phyloP scores from a whole-genome alignment of 805 yeast genomes.

The Candida ascalaphidarum region DNA sequence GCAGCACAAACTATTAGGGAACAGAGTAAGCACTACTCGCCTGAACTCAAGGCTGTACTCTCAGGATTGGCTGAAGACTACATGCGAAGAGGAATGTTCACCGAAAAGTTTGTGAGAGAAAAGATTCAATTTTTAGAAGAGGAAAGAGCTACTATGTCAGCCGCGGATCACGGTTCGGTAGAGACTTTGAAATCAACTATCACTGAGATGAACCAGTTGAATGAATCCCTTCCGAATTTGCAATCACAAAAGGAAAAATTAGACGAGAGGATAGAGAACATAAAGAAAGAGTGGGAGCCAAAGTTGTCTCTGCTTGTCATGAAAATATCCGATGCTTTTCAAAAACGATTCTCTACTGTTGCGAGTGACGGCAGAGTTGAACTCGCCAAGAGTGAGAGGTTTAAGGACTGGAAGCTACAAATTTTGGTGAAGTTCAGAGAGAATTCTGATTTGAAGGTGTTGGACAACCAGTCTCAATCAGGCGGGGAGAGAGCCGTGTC shows the following conservation, averaged over 20 bases:
- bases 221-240: constrained; percentile 29
- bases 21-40: constrained; percentile 28
- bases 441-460: constrained; percentile 54
- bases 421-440: constrained; percentile 83
- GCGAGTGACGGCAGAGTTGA: constrained; percentile 88
- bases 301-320: constrained; percentile 44
- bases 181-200: constrained; percentile 32
- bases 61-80: constrained; percentile 29
- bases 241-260: constrained; percentile 14
- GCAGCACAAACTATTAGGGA: constrained; percentile 27
- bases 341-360: constrained; percentile 57
- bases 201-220: constrained; percentile 21
- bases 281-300: constrained; percentile 51
- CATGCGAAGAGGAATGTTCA: constrained; percentile 27
- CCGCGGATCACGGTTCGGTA: constrained; percentile 29
- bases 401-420: constrained; percentile 72
- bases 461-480: constrained; percentile 85
- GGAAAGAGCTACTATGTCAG: constrained; percentile 29
- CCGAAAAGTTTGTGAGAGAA: constrained; percentile 26
- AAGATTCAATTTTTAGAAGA: constrained; percentile 39
- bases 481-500: constrained; percentile 98
- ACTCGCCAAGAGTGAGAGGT: constrained; percentile 42
- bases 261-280: constrained; percentile 26
- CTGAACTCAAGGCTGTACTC: constrained; percentile 29
- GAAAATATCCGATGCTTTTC: constrained; percentile 56